A percentile compares a stretch with the other conserved stretches of the same genome.
Conservation (phyloP, 1,139 yeast genomes). For the Spencermartinsiella ligniputridi region DNA sequence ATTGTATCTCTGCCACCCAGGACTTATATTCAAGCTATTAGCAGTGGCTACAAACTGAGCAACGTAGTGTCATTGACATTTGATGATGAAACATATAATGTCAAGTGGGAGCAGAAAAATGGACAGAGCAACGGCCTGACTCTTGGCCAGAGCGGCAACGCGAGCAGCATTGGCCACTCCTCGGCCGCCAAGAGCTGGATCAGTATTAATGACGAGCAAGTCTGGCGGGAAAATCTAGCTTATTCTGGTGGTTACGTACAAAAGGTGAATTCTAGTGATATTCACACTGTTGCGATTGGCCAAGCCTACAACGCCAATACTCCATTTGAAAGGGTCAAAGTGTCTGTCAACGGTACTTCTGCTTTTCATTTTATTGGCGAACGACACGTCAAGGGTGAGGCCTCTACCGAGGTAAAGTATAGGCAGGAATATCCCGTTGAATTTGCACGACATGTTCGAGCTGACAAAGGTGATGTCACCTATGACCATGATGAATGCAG, state of each 20-base stretch:
- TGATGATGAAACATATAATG: conserved; percentile 7
- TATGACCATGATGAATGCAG: conserved; percentile 7
- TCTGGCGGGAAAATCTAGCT: not conserved
- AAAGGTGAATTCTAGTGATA: not conserved
- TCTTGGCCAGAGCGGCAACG: conserved; percentile 11
- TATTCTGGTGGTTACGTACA: conserved; percentile 8
- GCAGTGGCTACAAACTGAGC: conserved; percentile 1
- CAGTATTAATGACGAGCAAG: conserved; percentile 10
- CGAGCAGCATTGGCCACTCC: conserved; percentile 15
- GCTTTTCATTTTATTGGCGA: conserved; percentile 13
- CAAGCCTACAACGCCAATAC: conserved; percentile 8
- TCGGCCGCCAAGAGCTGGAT: conserved; percentile 10
- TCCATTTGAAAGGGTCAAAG: conserved; percentile 4
- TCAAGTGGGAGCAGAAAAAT: conserved; percentile 16
- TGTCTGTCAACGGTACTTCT: conserved; percentile 17
- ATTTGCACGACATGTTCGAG: conserved; percentile 16
- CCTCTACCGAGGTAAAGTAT: conserved; percentile 10
- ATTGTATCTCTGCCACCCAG: not conserved
- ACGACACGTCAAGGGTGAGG: conserved; percentile 12
- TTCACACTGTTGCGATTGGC: conserved; percentile 5
- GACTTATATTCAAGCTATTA: conserved; percentile 7
- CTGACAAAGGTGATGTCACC: conserved; percentile 11
- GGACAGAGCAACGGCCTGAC: conserved; percentile 12
- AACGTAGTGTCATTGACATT: conserved; percentile 12
- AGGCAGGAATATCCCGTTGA: conserved; percentile 1